phyloP scores from a whole-genome alignment of 208 protist genomes.

The Leishmania tarentolae region DNA sequence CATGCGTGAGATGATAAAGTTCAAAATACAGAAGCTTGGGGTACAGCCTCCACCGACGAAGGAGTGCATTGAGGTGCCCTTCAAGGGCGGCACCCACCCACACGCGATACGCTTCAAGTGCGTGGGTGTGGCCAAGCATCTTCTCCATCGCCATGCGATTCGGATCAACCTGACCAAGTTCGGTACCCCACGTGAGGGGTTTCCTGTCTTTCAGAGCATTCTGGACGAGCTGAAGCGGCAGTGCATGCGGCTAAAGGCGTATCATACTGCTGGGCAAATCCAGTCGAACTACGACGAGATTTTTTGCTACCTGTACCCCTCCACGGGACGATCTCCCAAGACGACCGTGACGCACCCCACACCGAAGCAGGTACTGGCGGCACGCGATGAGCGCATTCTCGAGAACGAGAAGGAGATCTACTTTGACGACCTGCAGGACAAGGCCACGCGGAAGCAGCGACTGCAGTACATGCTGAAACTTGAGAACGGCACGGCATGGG shows the following conservation, averaged over 20 bases:
- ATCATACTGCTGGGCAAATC: constrained; percentile 73
- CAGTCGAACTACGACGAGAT: constrained; percentile 83
- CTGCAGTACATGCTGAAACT: constrained; percentile 70
- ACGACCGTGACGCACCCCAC: constrained; percentile 75
- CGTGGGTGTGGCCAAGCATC: constrained; percentile 77
- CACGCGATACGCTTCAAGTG: constrained; percentile 89
- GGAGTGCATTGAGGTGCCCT: constrained; percentile 80
- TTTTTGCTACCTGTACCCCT: constrained; percentile 86
- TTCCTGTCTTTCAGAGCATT: constrained; percentile 80
- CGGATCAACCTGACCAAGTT: constrained; percentile 88
- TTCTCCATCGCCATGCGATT: constrained; percentile 74
- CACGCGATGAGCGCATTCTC: constrained; percentile 66
- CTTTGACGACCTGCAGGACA: constrained; percentile 80
- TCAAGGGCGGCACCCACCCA: constrained; percentile 83
- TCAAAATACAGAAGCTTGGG: constrained; percentile 85
- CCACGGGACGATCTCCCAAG: constrained; percentile 81
- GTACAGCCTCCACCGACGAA: constrained; percentile 76
- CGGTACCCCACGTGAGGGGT: constrained; percentile 80
- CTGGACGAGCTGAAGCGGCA: constrained; percentile 76
- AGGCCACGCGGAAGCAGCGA: constrained; percentile 56
- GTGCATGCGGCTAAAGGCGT: constrained; percentile 70
- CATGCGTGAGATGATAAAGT: constrained; percentile 80
- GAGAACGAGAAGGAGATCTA: constrained; percentile 80
- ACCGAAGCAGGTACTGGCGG: constrained; percentile 50
- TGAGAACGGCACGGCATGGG: constrained; percentile 80